Base-by-base conservation (phyloP, 805 yeast genomes). In the Metschnikowia peoriensis region DNA sequence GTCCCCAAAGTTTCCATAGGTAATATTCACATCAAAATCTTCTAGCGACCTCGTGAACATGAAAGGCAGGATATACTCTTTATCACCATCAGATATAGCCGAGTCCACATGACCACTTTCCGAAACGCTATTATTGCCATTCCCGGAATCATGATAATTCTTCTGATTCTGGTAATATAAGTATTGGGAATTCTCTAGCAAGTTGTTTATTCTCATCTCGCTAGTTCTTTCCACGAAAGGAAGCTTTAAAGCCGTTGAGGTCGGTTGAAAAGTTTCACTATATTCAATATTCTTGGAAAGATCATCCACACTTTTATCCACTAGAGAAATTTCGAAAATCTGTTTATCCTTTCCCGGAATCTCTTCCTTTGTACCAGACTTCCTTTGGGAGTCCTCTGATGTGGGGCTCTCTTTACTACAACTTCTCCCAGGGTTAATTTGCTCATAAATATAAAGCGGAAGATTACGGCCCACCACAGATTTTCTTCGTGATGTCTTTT, bases 51-150 rank as follows among this genome's bases (percentile, higher is more conserved):
- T 61, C 3, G 72, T 66, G 44, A 73, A 57, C 70, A 66, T 71
- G 45, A 64, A 64, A 11, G 79, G 77, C 76, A 70, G 76, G 22
- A 73, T 66, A 53, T 74, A 73, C 53, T 73, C 76, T 47, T 62
- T 67, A 44, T 71, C 73, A 16, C 62, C 66, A 7, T 60, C 70
- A 4, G 58, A 54, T 1, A 58, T 52, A 2, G 49, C 48, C 6
- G 50, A 50, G 1, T 58, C 42, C 12, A 28, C 5, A 12, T 42
- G 41, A 10, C 39, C 34, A 29, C 39, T 38, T 28, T 38, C 47
- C 32, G 29, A 14, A 16, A 15, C 27, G 15, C 37, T 29, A 10
- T 10, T 17, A 38, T 46, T 10, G n/a, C 41, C 49, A 39, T 11
- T 29, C 4, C 9, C 41, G 10, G 44, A 32, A 27, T 38, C 48